Evolutionary conservation across 78 protist species (phyloP), one percentile per base, ranked within the genome.

Genomic region (Chrysochromulina parva): DNA sequence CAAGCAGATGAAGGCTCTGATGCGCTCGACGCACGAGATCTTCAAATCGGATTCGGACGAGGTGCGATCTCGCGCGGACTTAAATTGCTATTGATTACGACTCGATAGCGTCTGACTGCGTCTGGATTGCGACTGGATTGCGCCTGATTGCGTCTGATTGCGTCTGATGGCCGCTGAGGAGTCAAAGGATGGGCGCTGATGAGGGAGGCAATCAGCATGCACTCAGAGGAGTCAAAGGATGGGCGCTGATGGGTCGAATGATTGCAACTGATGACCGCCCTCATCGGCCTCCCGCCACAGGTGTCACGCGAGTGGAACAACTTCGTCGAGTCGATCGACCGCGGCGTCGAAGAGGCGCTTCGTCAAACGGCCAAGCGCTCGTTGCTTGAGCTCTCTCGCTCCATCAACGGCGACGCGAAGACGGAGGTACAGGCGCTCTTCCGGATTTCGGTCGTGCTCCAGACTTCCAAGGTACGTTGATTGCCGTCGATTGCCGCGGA

Each of bases 281-380:
- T 38, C 38, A 38, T 38, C 38, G 38, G 38, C 38, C 38, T 38
- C 38, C 38, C 38, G 38, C 38, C 38, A 38, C 38, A 38, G 38
- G 38, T 38, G 38, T 38, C 38, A 59, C 4, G 17, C 2, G 92
- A 94, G 24, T 96, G 98, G 98, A n/a, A 0, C 6, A 0, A 0
- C 24, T 93, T 73, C 66, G 90, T 95, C 28, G 78, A 67, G 55
- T 20, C 71, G 90, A 26, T 94, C 57, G 98, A 96, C 88, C 48
- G 11, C 85, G 22, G 9, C 87, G 86, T 96, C 76, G 94, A 92
- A 50, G 93, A 92, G 1, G 90, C 96, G 52, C 94, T 96, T 5
- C 52, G 80, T n/a, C 11, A 4, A 38, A 89, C 94, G 28, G 96
- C 93, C 54, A 65, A 71, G 69, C 14, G 55, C 11, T 88, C 95